Base-by-base conservation (phyloP, 1,284 basidiomycete species). In the Malassezia dermatis region DNA sequence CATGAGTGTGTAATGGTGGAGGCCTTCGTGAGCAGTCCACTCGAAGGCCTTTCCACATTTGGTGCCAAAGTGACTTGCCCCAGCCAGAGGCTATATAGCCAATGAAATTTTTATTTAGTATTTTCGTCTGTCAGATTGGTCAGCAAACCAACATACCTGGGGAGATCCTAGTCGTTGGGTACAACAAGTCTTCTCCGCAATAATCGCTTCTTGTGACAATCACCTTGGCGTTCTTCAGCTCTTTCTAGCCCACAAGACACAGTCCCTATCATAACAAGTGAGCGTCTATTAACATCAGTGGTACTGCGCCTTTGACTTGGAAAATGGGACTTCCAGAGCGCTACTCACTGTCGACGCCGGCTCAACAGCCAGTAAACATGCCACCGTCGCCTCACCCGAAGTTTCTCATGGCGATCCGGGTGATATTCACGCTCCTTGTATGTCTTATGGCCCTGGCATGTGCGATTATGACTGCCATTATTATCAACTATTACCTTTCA, bases 1-100 rank as follows among this genome's bases (percentile, higher is more conserved):
- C 79, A 96, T 96, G 93, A 91, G 88, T 75, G 88, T 94, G 35
- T 89, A 79, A 12, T 30, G 28, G 28, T 30, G 28, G 28, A 30
- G 11, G 28, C 8, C 28, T 8, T 30, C 28, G 28, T 12, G 28
- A 30, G 28, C 28, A 6, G 7, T 4, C 28, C 4, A 4, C 28
- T 4, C 5, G 8, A 6, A 2, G 28, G 7, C 2, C 23, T 13
- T 43, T 43, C 41, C 41, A n/a, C 23, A 43, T 43, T 43, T 26
- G 41, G 41, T 43, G 11, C 4, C 2, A 1, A n/a, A n/a, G 27
- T 26, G 13, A 43, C 13, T 3, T 28, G 15, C 41, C 24, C 41
- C 23, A 43, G 41, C 13, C 15, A 26, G 27, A 43, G 41, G 23
- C 37, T 39, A 39, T 39, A 39, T 11, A 39, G 37, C 37, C 37